These are phyloP conservation scores for Leishmania turanica DNA, from an alignment of 208 protist species.

Conservation along the genomic window DNA sequence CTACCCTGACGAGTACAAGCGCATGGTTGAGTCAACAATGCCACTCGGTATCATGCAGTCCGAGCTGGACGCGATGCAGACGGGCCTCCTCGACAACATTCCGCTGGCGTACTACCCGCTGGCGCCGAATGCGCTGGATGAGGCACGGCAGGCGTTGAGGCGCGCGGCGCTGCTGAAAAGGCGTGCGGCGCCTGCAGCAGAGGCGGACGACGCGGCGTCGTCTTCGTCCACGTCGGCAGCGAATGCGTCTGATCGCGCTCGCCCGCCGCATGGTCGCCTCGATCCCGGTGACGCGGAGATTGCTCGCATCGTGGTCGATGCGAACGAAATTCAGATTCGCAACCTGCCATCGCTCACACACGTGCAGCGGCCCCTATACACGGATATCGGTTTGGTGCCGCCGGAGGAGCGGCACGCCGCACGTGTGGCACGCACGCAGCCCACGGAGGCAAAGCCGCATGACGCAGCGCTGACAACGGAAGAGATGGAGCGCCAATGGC, in stretches of 20 bases:
- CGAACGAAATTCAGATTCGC: conserved; percentile 53
- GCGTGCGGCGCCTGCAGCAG: conserved; percentile 32
- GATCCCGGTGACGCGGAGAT: conserved; percentile 62
- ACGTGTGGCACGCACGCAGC: conserved; percentile 65
- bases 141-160: conserved; percentile 43
- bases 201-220: conserved; percentile 28
- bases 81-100: conserved; percentile 67
- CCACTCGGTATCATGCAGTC: conserved; percentile 74
- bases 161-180: conserved; percentile 27
- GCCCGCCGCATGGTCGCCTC: conserved; percentile 27
- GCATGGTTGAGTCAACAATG: conserved; percentile 38
- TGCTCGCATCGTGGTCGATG: conserved; percentile 72
- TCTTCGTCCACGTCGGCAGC: conserved; percentile 33
- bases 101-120: conserved; percentile 73
- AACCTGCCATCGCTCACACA: conserved; percentile 73
- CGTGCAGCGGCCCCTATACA: conserved; percentile 83
- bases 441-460: conserved; percentile 30
- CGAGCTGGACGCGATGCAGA: conserved; percentile 80
- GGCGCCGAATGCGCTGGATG: conserved; percentile 41
- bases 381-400: conserved; percentile 78
- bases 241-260: conserved; percentile 29
- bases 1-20: conserved; percentile 52
- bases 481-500: conserved; percentile 44
- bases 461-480: conserved; percentile 24
- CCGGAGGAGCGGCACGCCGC: conserved; percentile 77